A percentile compares a stretch with the other conserved stretches of the same genome.
These are phyloP conservation scores for Angomonas deanei DNA, from an alignment of 208 protist genomes.

Conservation along the genomic window DNA sequence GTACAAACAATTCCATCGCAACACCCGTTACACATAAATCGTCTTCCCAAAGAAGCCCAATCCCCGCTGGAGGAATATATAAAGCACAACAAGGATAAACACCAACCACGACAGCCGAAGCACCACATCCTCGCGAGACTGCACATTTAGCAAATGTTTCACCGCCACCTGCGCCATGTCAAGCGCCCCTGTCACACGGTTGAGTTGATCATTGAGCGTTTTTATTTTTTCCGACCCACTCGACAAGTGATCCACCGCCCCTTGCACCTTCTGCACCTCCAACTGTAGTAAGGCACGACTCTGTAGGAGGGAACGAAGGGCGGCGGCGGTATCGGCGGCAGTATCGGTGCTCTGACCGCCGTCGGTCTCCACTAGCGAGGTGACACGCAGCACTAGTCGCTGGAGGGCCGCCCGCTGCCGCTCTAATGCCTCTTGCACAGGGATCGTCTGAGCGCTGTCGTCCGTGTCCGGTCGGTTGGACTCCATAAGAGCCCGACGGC, in stretches of 20 bases:
- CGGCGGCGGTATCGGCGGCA: constrained; percentile 32
- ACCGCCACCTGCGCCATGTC: constrained; percentile 53
- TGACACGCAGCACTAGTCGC: constrained; percentile 34
- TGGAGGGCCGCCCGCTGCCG: constrained; percentile 33
- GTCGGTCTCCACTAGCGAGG: constrained; percentile 26
- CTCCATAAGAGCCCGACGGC: too few relatives aligned
- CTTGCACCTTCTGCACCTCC: constrained; percentile 72
- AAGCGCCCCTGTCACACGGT: constrained; percentile 64
- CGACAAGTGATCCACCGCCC: constrained; percentile 46
- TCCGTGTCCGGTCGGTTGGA: too few relatives aligned
- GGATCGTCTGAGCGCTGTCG: not conserved
- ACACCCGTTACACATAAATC: constrained; percentile 24
- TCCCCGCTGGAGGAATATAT: constrained; percentile 58
- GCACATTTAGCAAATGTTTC: constrained; percentile 42
- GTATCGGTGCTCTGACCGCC: constrained; percentile 3
- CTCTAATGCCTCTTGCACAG: constrained; percentile 15
- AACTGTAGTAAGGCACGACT: constrained; percentile 64
- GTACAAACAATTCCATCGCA: not conserved
- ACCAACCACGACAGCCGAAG: constrained; percentile 45
- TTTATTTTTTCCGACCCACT: constrained; percentile 40
- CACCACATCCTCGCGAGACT: constrained; percentile 57
- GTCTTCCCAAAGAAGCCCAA: constrained; percentile 64
- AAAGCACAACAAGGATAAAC: constrained; percentile 60
- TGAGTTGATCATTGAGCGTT: constrained; percentile 39
- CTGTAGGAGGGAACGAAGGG: constrained; percentile 66